Base-by-base conservation (phyloP, 1,284 basidiomycete species). In the Chondrostereum purpureum region DNA sequence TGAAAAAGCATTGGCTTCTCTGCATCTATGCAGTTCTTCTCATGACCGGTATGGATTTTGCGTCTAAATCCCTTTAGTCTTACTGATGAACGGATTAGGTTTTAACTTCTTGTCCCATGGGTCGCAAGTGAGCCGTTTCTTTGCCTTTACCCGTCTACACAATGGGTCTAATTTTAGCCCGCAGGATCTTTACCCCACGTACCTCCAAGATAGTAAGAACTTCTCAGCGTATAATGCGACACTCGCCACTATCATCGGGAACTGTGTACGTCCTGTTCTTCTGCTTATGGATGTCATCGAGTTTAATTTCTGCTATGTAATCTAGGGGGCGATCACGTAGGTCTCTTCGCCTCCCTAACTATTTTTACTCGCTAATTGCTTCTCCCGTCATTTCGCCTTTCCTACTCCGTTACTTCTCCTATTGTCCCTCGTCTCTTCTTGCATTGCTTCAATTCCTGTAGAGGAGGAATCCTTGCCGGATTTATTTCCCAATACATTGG, bases 71-170 rank as follows among this genome's bases (percentile, higher is more conserved):
- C n/a, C 19, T 23, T 41, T 11, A 33, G 14, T 42, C 37, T 20
- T 27, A 39, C 33, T 34, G 2, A 34, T n/a, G n/a, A 34, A 13
- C 13, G 16, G 33, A 33, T 48, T 59, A 77, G 85, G 87, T 6
- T 92, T 96, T 77, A 96, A 94, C 71, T 97, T 96, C 73, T 71
- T 93, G 51, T 88, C 86, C 3, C 91, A 93, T 63, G 89, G 88
- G 11, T 89, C 86, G 45, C 88, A 88, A 58, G 69, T 67, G 54
- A 41, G 61, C 50, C 12, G n/a, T 13, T 39, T 39, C 8, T 14
- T 16, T 39, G 13, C 37, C 3, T 13, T 39, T 3, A 16, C 13
- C 3, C 19, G 37, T 39, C n/a, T 3, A 31, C 18, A 14, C 37
- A 2, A 13, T 34, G 33, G 13, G 33, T 13, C 16, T 13, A 5